Base-by-base conservation (phyloP, 1,284 basidiomycete genomes). In the Flammula alnicola region DNA sequence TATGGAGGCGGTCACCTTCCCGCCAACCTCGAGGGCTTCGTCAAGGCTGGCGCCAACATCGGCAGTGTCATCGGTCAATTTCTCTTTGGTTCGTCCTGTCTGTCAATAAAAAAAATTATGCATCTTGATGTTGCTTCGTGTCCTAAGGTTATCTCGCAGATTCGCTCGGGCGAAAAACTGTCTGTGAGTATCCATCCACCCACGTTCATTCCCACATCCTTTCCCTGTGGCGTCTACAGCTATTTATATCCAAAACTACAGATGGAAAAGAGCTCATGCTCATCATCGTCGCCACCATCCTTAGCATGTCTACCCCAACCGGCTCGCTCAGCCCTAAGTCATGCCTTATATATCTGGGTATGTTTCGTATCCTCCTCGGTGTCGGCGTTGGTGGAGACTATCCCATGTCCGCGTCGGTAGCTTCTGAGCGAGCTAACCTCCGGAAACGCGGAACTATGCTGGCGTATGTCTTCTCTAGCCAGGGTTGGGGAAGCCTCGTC, bases 321-420 rank as follows among this genome's bases (percentile, higher is more conserved):
- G 75, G 75, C 3, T 54, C 61, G 0, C 65, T 76, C 14, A 65
- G 64, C 9, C 77, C 84, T 5, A 62, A 77, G 30, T 56, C 66
- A 14, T 72, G 65, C 16, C 70, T 88, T 46, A 79, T 87, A 54
- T 89, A 84, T 63, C 71, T 88, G 8, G 75, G 73, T 19, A 64
- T 81, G 8, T 91, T 81, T 66, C 83, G 89, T 23, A 86, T 89
- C 47, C 63, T 91, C 14, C 80, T 90, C 38, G 88, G 87, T 0
- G 70, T 90, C 14, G 88, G 87, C 26, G 86, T 93, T 4, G 91
- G 91, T 20, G 91, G 88, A 20, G 91, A 93, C 68, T 92, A 92
- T 64, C 90, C 90, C 10, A 86, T 91, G 84, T 83, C 79, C 5
- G 85, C 86, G 2, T 79, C 80, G n/a, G 71, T 88, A 49, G 80